Percentiles rank a stretch among this genome's conserved stretches.
phyloP scores from a whole-genome alignment of 495 filamentous ascomycete species.

The Aspergillus cristatus region DNA sequence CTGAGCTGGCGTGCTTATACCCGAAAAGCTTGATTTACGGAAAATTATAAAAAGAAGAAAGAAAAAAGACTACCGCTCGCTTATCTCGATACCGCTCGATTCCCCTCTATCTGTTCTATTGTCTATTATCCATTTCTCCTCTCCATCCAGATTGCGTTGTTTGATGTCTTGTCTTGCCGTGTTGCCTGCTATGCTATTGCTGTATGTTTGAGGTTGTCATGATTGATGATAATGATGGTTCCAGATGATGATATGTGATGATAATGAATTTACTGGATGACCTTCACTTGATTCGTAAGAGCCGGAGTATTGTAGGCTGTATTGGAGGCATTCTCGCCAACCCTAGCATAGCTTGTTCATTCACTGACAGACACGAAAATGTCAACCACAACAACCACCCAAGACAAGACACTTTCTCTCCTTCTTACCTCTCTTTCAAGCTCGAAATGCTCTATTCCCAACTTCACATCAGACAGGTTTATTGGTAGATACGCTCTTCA shows the following conservation, averaged over 20 bases:
- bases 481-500: too few species aligned
- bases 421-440: too few species aligned
- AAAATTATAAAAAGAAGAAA: conserved; percentile 1
- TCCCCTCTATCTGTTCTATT: conserved; percentile 32
- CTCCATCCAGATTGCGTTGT: conserved; percentile 7
- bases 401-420: too few species aligned
- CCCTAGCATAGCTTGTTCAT: too few species aligned
- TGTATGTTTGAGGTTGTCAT: conserved; percentile 6
- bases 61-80: conserved; percentile 19
- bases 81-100: conserved; percentile 17
- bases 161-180: conserved; percentile 13
- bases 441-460: too few species aligned
- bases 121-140: conserved; percentile 8
- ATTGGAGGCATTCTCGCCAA: too few species aligned
- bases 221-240: conserved; percentile 16
- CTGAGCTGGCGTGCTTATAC: conserved; percentile 23
- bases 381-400: too few species aligned
- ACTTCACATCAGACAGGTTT: too few species aligned
- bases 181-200: neutral
- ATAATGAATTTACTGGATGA: conserved; percentile 14
- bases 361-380: too few species aligned
- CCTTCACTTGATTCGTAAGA: too few species aligned
- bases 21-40: conserved; percentile 11
- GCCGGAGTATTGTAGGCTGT: too few species aligned
- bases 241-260: conserved; percentile 10